Evolutionary conservation across 2,329 filamentous ascomycete genomes (phyloP).

Genomic region (Cladosporium sp.): DNA sequence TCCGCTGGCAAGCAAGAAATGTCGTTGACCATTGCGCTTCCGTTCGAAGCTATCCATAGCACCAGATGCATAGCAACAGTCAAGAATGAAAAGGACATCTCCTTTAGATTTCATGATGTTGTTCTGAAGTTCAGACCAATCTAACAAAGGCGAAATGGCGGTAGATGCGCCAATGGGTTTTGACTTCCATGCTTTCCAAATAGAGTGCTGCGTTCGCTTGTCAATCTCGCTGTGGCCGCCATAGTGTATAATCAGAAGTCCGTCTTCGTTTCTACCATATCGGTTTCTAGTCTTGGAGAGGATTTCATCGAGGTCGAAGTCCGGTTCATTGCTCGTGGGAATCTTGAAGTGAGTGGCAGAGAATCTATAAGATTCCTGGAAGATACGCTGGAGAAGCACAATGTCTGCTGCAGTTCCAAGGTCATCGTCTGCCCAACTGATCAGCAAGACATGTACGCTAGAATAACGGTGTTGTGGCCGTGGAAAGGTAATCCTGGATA

Average conservation of each 20-base stretch:
- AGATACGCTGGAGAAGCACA: neutral
- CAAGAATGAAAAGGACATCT: constrained; percentile 19
- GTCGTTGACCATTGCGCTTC: neutral
- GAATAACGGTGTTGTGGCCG: neutral
- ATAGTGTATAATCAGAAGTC: constrained; percentile 18
- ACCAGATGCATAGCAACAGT: constrained; percentile 18
- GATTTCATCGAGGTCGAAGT: neutral
- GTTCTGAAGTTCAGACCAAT: constrained; percentile 15
- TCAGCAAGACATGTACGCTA: neutral
- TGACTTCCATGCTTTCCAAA: constrained; percentile 1
- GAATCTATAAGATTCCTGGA: neutral
- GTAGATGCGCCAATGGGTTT: neutral
- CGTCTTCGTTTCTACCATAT: neutral
- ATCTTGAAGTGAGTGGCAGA: neutral
- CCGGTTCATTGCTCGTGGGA: neutral
- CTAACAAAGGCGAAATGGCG: constrained; percentile 9
- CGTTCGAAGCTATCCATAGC: neutral
- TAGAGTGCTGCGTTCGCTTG: neutral
- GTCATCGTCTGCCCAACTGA: constrained; percentile 1
- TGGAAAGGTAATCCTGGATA: neutral
- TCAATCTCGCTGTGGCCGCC: constrained; percentile 14
- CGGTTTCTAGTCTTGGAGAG: neutral
- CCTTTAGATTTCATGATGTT: constrained; percentile 12
- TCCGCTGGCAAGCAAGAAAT: neutral
- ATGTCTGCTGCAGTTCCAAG: neutral